Percentiles rank a stretch among this genome's conserved stretches.
Evolutionary conservation across 208 protist genomes (phyloP).

Genomic region (Strigomonas culicis): DNA sequence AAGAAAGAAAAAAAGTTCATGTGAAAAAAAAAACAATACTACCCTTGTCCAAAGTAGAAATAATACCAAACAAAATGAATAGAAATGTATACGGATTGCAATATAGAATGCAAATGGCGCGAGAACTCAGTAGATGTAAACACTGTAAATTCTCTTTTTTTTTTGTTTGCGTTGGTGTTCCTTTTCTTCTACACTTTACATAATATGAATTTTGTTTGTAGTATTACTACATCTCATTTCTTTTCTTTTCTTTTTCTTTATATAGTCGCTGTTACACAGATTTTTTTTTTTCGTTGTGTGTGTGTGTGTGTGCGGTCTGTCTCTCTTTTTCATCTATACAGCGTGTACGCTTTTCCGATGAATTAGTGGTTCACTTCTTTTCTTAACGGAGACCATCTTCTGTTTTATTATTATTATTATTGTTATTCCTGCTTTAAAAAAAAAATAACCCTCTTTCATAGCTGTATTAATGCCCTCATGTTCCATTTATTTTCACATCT

Average conservation of each 20-base stretch:
- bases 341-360: not conserved
- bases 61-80: no score
- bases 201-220: constrained; percentile 9
- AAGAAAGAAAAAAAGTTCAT: no score
- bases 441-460: not conserved
- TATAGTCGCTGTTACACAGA: not conserved
- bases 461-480: not conserved
- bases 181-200: constrained; percentile 11
- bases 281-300: not conserved
- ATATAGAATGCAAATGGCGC: no score
- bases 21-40: no score
- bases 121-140: no score
- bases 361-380: not conserved
- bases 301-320: not conserved
- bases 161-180: not conserved
- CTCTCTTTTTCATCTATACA: no score
- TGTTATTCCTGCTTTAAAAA: no score
- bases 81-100: no score
- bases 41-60: no score
- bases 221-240: not conserved
- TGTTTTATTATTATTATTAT: no score
- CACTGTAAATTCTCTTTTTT: no score
- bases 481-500: not conserved
- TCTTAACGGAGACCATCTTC: not conserved
- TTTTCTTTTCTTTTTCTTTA: constrained; percentile 10